phyloP scores from a whole-genome alignment of 768 basidiomycete species.

The Sporobolomyces pararoseus region DNA sequence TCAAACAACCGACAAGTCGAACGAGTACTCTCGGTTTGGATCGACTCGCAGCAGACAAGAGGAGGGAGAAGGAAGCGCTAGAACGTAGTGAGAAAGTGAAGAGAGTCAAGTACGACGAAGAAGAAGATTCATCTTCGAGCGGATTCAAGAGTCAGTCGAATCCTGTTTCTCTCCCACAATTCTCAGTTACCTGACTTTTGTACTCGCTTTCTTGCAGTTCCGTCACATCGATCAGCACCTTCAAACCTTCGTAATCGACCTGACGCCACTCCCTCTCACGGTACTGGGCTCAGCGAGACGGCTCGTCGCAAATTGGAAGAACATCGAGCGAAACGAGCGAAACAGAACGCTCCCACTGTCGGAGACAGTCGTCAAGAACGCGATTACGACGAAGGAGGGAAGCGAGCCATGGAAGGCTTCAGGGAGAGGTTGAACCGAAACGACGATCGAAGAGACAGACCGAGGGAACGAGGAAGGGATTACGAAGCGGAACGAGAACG shows the following conservation, averaged over 20 bases:
- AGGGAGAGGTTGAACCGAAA: constrained; percentile 75
- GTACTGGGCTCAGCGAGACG: constrained; percentile 76
- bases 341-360: constrained; percentile 58
- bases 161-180: neutral
- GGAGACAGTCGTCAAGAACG: constrained; percentile 26
- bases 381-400: constrained; percentile 29
- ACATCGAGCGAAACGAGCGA: constrained; percentile 65
- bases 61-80: constrained; percentile 55
- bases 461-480: constrained; percentile 44
- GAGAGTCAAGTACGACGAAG: constrained; percentile 63
- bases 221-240: constrained; percentile 60
- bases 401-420: constrained; percentile 53
- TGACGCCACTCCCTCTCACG: constrained; percentile 89
- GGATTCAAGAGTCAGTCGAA: constrained; percentile 76
- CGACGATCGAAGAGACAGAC: constrained; percentile 46
- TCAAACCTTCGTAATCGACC: constrained; percentile 68
- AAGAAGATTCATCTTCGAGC: constrained; percentile 58
- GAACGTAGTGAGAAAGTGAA: constrained; percentile 53
- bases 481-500: constrained; percentile 48
- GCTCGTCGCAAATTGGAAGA: constrained; percentile 73
- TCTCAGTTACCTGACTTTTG: neutral
- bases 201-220: constrained; percentile 61
- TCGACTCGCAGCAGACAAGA: constrained; percentile 79
- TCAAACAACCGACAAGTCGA: constrained; percentile 72
- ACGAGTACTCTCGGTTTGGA: constrained; percentile 82